Evolutionary conservation across 768 basidiomycete genomes (phyloP).

Genomic region (Xerocomellus dryophilus): DNA sequence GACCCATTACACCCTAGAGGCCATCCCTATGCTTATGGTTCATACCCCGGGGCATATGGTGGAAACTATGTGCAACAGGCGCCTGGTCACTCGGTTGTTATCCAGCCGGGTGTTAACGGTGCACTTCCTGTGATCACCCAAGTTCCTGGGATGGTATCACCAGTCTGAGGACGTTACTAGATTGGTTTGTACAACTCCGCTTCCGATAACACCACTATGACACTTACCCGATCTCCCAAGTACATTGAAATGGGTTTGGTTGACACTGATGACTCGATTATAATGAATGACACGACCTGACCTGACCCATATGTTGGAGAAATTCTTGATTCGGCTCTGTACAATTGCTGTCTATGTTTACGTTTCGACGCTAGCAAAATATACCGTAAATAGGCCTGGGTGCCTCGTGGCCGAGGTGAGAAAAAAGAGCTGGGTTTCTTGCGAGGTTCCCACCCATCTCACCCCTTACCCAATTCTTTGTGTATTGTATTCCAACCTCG

Average conservation of each 20-base stretch:
- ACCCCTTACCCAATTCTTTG: slow-evolving; percentile 17
- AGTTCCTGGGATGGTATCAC: slow-evolving; percentile 40
- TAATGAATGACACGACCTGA: slow-evolving; percentile 6
- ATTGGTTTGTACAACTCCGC: background rate
- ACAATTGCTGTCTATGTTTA: slow-evolving; percentile 14
- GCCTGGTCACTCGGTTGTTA: slow-evolving; percentile 62
- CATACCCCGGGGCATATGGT: slow-evolving; percentile 29
- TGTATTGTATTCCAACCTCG: slow-evolving; percentile 9
- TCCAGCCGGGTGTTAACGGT: slow-evolving; percentile 65
- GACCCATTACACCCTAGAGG: slow-evolving; percentile 25
- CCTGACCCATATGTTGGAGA: background rate
- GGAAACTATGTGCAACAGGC: slow-evolving; percentile 44
- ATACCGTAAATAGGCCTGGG: slow-evolving; percentile 12
- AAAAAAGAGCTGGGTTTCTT: slow-evolving; percentile 18
- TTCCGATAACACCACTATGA: background rate
- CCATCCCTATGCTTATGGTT: slow-evolving; percentile 32
- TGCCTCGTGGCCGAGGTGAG: slow-evolving; percentile 29
- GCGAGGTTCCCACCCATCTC: slow-evolving; percentile 28
- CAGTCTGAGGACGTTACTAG: slow-evolving; percentile 10
- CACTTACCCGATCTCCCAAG: background rate
- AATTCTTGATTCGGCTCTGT: slow-evolving; percentile 9
- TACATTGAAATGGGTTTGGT: background rate
- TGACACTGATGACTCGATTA: slow-evolving; percentile 10
- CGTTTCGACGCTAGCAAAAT: slow-evolving; percentile 10
- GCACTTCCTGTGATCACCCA: slow-evolving; percentile 60